Conservation (phyloP, 306 rosid species). For the Alnus glutinosa region DNA sequence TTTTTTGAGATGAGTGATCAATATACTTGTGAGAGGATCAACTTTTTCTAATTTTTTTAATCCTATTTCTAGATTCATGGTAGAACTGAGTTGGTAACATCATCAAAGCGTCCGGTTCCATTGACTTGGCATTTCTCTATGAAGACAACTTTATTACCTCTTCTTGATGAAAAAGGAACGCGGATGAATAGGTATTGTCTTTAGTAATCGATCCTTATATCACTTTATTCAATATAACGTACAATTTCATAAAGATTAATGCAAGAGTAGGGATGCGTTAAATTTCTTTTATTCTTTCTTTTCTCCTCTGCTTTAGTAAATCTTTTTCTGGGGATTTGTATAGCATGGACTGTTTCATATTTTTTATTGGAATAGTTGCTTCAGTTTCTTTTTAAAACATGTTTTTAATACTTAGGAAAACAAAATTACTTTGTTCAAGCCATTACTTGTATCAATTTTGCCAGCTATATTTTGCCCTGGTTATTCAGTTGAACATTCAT, state of each 20-base stretch:
- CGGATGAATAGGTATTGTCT: slow-evolving; percentile 71
- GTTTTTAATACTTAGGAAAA: background rate
- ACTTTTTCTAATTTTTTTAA: slow-evolving; percentile 8
- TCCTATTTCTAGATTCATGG: slow-evolving; percentile 78
- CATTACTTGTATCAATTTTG: background rate
- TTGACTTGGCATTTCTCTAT: slow-evolving; percentile 91
- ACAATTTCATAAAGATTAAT: slow-evolving; percentile 6
- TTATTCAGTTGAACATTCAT: slow-evolving; percentile 11
- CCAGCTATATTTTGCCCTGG: background rate
- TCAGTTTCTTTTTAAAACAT: background rate
- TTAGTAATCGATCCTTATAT: background rate
- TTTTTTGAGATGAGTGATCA: slow-evolving; percentile 13
- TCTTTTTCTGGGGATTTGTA: background rate
- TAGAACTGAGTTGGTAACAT: slow-evolving; percentile 85
- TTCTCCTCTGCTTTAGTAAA: background rate
- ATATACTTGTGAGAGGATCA: slow-evolving; percentile 1
- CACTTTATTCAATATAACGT: background rate
- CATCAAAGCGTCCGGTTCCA: slow-evolving; percentile 93
- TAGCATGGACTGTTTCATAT: background rate
- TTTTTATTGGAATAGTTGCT: background rate
- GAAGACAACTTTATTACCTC: slow-evolving; percentile 70
- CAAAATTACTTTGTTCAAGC: background rate
- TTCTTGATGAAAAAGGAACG: slow-evolving; percentile 80
- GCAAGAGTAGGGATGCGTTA: background rate
- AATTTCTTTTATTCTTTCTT: background rate